Evolutionary conservation across 371 early-diverging fungal genomes (phyloP).

Genomic region (Mortierella sp.): DNA sequence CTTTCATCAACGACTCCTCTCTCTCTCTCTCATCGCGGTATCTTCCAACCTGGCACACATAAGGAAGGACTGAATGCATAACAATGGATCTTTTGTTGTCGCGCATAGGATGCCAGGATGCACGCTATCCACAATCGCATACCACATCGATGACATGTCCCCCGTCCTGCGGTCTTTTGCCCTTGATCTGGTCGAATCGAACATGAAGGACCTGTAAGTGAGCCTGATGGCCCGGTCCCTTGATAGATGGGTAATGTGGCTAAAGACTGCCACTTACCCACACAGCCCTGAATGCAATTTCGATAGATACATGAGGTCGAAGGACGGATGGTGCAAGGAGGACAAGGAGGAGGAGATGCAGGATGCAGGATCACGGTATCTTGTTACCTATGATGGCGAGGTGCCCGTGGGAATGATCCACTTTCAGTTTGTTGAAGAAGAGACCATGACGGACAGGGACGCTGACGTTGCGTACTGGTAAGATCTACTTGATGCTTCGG

Average conservation of each 20-base stretch:
- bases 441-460: conserved; percentile 67
- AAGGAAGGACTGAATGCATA: neutral
- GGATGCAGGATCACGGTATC: conserved; percentile 59
- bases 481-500: neutral
- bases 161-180: conserved; percentile 56
- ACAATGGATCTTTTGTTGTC: neutral
- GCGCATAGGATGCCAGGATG: conserved; percentile 25
- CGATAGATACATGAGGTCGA: conserved; percentile 60
- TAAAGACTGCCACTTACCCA: neutral
- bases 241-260: neutral
- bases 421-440: conserved; percentile 70
- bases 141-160: conserved; percentile 58
- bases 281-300: neutral
- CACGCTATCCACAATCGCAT: conserved; percentile 33
- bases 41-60: neutral
- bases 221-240: too few species aligned
- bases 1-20: too few species aligned
- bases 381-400: conserved; percentile 56
- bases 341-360: conserved; percentile 64
- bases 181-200: conserved; percentile 63
- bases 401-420: conserved; percentile 57
- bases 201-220: conserved; percentile 64
- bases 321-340: conserved; percentile 66
- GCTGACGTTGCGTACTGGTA: conserved; percentile 70
- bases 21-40: too few species aligned